A percentile compares a stretch with the other conserved stretches of the same genome.
These are phyloP conservation scores for Podaxis sp. DNA, from an alignment of 768 basidiomycete species.

Conservation along the genomic window DNA sequence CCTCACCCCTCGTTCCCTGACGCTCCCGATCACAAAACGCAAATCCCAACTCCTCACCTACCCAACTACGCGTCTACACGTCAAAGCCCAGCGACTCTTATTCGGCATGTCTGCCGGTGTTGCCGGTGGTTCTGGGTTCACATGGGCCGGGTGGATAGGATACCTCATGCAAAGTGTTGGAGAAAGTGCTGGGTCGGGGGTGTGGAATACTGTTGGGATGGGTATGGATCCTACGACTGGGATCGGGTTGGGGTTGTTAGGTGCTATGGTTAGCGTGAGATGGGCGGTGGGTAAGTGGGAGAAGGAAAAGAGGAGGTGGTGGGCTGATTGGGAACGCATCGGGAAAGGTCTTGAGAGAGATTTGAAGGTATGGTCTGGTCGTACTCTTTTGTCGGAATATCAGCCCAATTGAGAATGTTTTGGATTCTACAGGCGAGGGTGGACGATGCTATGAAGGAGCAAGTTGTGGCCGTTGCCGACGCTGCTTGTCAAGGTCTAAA, in stretches of 20 bases:
- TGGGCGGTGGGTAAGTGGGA: slow-evolving; percentile 73
- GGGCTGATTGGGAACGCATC: slow-evolving; percentile 64
- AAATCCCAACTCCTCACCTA: slow-evolving; percentile 51
- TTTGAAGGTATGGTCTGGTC: slow-evolving; percentile 44
- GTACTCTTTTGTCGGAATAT: slow-evolving; percentile 3
- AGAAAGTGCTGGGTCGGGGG: slow-evolving; percentile 26
- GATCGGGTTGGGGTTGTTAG: slow-evolving; percentile 56
- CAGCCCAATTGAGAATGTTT: not conserved
- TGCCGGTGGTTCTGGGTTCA: slow-evolving; percentile 47
- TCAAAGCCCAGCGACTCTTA: slow-evolving; percentile 60
- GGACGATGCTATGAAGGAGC: slow-evolving; percentile 45
- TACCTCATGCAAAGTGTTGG: slow-evolving; percentile 44
- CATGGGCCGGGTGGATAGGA: slow-evolving; percentile 63
- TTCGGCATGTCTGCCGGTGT: slow-evolving; percentile 50
- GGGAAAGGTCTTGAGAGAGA: slow-evolving; percentile 65
- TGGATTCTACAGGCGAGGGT: slow-evolving; percentile 40
- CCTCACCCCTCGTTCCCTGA: slow-evolving; percentile 47
- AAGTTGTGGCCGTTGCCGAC: slow-evolving; percentile 52
- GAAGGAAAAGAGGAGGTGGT: slow-evolving; percentile 63
- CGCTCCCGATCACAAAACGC: slow-evolving; percentile 49
- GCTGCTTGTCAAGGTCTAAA: slow-evolving; percentile 48
- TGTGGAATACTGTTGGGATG: slow-evolving; percentile 21
- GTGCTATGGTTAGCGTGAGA: slow-evolving; percentile 47
- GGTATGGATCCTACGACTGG: slow-evolving; percentile 57
- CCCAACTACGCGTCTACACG: slow-evolving; percentile 60